Evolutionary conservation across 345 rosid genomes (phyloP).

Genomic region (Clausena lansium): DNA sequence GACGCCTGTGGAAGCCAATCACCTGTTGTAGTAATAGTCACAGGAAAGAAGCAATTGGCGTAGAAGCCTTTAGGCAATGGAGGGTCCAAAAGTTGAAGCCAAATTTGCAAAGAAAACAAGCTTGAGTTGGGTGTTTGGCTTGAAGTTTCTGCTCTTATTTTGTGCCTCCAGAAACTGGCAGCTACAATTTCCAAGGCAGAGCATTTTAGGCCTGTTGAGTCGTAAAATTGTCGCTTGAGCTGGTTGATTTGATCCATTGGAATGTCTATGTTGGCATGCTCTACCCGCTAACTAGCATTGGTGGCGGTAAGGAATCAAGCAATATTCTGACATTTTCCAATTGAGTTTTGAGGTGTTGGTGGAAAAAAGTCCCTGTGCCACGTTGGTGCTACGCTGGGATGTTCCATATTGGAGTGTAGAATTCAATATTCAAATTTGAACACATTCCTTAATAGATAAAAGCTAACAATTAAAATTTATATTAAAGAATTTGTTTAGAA

Average conservation of each 20-base stretch:
- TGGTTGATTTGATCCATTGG: constrained; percentile 39
- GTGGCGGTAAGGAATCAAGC: constrained; percentile 28
- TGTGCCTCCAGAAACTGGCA: constrained; percentile 46
- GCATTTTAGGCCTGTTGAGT: constrained; percentile 37
- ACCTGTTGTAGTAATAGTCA: constrained; percentile 39
- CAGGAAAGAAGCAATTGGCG: constrained; percentile 71
- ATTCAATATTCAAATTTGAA: no score
- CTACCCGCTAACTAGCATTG: constrained; percentile 36
- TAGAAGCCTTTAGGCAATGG: constrained; percentile 64
- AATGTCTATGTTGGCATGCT: constrained; percentile 54
- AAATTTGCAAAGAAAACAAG: constrained; percentile 72
- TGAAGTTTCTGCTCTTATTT: constrained; percentile 33
- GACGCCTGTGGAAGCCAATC: constrained; percentile 30
- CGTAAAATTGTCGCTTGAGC: constrained; percentile 36
- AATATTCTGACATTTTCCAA: neutral
- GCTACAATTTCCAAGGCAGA: constrained; percentile 60
- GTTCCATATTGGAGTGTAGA: no score
- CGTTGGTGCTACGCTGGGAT: constrained; percentile 36
- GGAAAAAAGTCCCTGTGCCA: constrained; percentile 54
- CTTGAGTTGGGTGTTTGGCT: constrained; percentile 26
- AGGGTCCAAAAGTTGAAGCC: constrained; percentile 46
- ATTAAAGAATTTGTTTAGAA: no score
- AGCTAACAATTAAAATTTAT: no score
- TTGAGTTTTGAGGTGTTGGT: constrained; percentile 5
- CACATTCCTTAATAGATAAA: no score